Conservation (phyloP, 2,329 filamentous ascomycete species). For the Onygena corvina region DNA sequence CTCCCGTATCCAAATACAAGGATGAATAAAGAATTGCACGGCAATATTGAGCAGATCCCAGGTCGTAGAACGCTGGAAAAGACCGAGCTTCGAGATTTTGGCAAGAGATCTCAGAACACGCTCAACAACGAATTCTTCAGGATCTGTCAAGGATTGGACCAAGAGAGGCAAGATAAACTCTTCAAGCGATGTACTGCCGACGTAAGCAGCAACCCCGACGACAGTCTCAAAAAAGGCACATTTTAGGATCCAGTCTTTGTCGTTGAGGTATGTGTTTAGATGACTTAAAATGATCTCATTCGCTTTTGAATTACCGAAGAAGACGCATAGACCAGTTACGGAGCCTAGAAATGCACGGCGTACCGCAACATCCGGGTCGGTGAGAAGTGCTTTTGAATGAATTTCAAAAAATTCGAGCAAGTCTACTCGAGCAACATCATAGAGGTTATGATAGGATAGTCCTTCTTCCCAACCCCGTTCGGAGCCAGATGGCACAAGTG, state of each 20-base stretch:
- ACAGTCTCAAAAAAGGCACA: constrained; percentile 95
- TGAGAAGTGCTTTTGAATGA: constrained; percentile 80
- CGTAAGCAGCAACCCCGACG: constrained; percentile 79
- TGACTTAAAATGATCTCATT: constrained; percentile 96
- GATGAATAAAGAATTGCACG: constrained; percentile 78
- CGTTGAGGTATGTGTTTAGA: constrained; percentile 92
- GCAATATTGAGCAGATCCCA: constrained; percentile 83
- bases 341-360: constrained; percentile 83
- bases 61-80: constrained; percentile 70
- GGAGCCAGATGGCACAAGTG: constrained; percentile 59
- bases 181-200: constrained; percentile 79
- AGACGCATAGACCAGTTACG: constrained; percentile 82
- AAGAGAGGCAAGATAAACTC: constrained; percentile 93
- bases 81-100: constrained; percentile 72
- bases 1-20: constrained; percentile 90
- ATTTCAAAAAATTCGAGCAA: constrained; percentile 72
- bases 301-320: constrained; percentile 81
- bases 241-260: constrained; percentile 90
- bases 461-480: constrained; percentile 61
- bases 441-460: constrained; percentile 64
- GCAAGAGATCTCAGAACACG: constrained; percentile 78
- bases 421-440: constrained; percentile 74
- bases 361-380: constrained; percentile 74
- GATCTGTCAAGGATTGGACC: constrained; percentile 84
- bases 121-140: constrained; percentile 88